A percentile compares a stretch with the other conserved stretches of the same genome.
These are phyloP conservation scores for Rugonectria rugulosa DNA, from an alignment of 2,329 filamentous ascomycete genomes.

Conservation along the genomic window DNA sequence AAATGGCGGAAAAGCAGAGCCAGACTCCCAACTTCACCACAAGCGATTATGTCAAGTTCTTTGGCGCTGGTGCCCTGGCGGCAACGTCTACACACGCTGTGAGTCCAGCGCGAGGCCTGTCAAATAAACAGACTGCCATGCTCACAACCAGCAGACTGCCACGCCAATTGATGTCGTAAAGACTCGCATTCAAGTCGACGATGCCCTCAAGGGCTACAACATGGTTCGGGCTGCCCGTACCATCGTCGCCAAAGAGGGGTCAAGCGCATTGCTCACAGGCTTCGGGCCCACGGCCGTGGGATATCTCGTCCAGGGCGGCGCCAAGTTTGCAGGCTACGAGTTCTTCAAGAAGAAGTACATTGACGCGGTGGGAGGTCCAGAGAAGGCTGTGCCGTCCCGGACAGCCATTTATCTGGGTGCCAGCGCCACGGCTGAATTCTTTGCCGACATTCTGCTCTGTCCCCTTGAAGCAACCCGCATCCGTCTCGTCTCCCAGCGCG, in stretches of 20 bases:
- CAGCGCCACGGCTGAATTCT: constrained; percentile 73
- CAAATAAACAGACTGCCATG: not conserved
- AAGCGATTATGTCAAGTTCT: constrained; percentile 61
- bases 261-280: constrained; percentile 80
- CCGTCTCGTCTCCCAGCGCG: constrained; percentile 82
- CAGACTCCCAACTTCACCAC: constrained; percentile 51
- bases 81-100: constrained; percentile 61
- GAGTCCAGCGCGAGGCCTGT: too few species aligned
- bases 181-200: constrained; percentile 91
- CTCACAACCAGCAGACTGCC: constrained; percentile 50
- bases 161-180: constrained; percentile 77
- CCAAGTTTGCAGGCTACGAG: constrained; percentile 93
- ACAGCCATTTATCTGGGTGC: constrained; percentile 75
- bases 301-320: constrained; percentile 88
- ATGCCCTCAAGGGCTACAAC: constrained; percentile 82
- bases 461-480: constrained; percentile 84
- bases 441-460: constrained; percentile 84
- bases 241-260: constrained; percentile 81
- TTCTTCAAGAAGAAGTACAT: constrained; percentile 93
- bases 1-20: constrained; percentile 35
- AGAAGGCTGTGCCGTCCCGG: constrained; percentile 52
- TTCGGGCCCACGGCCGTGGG: constrained; percentile 86
- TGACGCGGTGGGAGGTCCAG: constrained; percentile 65
- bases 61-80: constrained; percentile 59
- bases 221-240: constrained; percentile 81